A percentile compares a stretch with the other conserved stretches of the same genome.
These are phyloP conservation scores for Viola odorata DNA, from an alignment of 345 rosid species.

Conservation along the genomic window DNA sequence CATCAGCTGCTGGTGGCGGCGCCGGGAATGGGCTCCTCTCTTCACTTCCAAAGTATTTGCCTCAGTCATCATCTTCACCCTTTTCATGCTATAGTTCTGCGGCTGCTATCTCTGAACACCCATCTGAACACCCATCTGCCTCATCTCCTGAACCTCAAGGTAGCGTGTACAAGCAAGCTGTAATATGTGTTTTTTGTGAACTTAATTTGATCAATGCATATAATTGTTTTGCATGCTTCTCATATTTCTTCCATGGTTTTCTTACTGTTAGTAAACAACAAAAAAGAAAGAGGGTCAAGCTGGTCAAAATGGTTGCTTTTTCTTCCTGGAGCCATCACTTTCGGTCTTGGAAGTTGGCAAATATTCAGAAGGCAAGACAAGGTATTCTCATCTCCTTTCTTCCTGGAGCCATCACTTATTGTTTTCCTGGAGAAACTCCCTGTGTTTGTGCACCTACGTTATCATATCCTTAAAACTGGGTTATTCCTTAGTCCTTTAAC, in stretches of 20 bases:
- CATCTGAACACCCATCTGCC: constrained; percentile 6
- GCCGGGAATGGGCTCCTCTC: constrained; percentile 4
- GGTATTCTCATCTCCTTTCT: constrained; percentile 29
- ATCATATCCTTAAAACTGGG: too few relatives aligned
- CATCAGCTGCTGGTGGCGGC: constrained; percentile 10
- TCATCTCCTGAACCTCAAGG: constrained; percentile 38
- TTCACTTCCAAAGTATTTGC: constrained; percentile 15
- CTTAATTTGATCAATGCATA: constrained; percentile 2
- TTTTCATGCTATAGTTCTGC: constrained; percentile 32
- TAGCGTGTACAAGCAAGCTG: constrained; percentile 3
- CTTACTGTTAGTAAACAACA: neutral
- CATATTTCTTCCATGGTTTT: neutral
- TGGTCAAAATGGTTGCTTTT: constrained; percentile 72
- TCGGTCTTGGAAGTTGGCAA: constrained; percentile 99
- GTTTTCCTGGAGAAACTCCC: too few relatives aligned
- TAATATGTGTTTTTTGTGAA: neutral
- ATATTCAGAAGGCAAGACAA: constrained; percentile 85
- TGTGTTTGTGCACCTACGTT: too few relatives aligned
- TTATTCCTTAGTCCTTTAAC: too few relatives aligned
- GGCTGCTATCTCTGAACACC: constrained; percentile 22
- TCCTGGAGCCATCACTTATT: neutral
- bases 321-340: constrained; percentile 82
- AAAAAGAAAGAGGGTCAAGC: constrained; percentile 31
- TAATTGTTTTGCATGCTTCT: neutral
- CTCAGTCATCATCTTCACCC: constrained; percentile 17